Base-by-base conservation (phyloP, 495 filamentous ascomycete species). In the Cryomyces antarcticus region DNA sequence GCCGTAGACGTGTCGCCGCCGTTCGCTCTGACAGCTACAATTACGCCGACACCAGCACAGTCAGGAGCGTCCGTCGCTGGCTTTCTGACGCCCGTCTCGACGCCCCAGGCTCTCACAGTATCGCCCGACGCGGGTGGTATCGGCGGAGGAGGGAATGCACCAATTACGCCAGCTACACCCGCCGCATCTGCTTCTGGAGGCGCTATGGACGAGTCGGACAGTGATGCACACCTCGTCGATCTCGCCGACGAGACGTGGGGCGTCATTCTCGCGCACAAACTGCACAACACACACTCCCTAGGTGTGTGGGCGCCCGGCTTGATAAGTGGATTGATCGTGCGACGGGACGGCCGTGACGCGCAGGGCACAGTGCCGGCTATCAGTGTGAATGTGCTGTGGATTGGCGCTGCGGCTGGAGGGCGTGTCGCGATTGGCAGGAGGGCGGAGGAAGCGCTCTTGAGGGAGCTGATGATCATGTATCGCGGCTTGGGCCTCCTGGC, bases 161-260 rank as follows among this genome's bases (percentile, higher is more conserved):
- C 17, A 24, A 24, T 63, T 1, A 69, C n/a, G 59, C 67, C 42
- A 59, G 62, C 45, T 49, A 53, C 28, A 57, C 53, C 58, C 5
- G 57, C 57, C 6, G 70, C 68, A 10, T 71, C 72, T 9, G 60
- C 59, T 24, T 53, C 63, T 9, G 49, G 56, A 29, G 58, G 60
- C 30, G 52, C 52, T 6, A 54, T 61, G 5, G 48, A 58, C 2
- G 30, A 49, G 17, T 31, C 44, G 5, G 85, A 92, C 40, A 65
- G 71, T 0, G 82, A 92, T 37, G 70, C 82, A 5, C 69, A 76
- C 11, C 70, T 97, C 5, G 60, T 82, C 5, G 87, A 96, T 52
- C 54, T 74, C 29, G 72, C 71, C 17, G 87, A 96, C 43, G 78
- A 86, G 42, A 80, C 75, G 3, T 94, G 82, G 82, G 77, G 74